Percentiles rank a stretch among this genome's conserved stretches.
Conservation (phyloP, 2,329 filamentous ascomycete genomes). For the Ascochyta pisi region DNA sequence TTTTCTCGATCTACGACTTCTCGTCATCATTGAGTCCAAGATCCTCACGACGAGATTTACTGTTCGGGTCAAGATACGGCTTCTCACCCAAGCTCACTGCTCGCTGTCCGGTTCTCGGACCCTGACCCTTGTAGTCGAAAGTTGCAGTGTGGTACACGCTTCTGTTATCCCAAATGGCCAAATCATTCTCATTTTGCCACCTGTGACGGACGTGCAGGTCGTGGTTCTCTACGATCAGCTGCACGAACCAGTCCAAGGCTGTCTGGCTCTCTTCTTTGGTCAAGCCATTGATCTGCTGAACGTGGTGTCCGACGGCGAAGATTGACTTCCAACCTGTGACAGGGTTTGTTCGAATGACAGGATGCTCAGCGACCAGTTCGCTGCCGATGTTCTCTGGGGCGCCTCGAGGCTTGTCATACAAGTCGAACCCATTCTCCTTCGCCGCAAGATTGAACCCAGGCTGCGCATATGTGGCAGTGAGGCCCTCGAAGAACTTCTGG, state of each 20-base stretch:
- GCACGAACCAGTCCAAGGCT: slow-evolving; percentile 53
- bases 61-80: slow-evolving; percentile 62
- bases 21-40: slow-evolving; percentile 8
- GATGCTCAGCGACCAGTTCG: slow-evolving; percentile 60
- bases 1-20: background rate
- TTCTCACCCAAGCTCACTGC: slow-evolving; percentile 65
- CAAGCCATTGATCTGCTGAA: slow-evolving; percentile 54
- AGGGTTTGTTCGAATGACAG: slow-evolving; percentile 61
- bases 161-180: slow-evolving; percentile 71
- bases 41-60: slow-evolving; percentile 55
- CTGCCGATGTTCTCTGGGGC: slow-evolving; percentile 62
- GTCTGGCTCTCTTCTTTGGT: slow-evolving; percentile 52
- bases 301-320: slow-evolving; percentile 54
- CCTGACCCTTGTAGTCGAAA: slow-evolving; percentile 65
- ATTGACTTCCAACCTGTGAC: slow-evolving; percentile 53
- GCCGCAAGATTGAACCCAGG: slow-evolving; percentile 52
- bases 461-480: slow-evolving; percentile 56
- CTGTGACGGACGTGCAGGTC: slow-evolving; percentile 59
- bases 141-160: slow-evolving; percentile 66
- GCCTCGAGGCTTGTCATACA: slow-evolving; percentile 59
- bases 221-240: slow-evolving; percentile 56
- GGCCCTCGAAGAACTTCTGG: slow-evolving; percentile 56
- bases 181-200: slow-evolving; percentile 56
- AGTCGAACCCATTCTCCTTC: slow-evolving; percentile 48
- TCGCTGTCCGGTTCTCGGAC: slow-evolving; percentile 62